Percentiles rank a stretch among this genome's conserved stretches.
phyloP scores from a whole-genome alignment of 1,139 yeast species.

The Candida sanyaensis region DNA sequence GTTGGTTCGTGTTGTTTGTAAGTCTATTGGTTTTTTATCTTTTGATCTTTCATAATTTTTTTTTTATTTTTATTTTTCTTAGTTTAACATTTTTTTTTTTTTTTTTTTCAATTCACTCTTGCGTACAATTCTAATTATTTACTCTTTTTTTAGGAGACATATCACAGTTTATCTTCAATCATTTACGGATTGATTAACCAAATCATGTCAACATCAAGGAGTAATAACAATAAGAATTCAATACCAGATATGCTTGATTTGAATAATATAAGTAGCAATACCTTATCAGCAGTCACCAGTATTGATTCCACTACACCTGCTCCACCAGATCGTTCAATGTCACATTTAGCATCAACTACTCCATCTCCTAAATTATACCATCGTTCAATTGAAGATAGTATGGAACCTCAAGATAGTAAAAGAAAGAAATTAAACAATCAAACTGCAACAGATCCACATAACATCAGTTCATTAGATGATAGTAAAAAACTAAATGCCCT shows the following conservation, averaged over 20 bases:
- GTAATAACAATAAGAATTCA: background rate
- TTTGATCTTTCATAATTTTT: background rate
- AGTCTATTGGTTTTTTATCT: too few species aligned
- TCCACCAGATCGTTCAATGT: background rate
- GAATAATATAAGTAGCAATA: slow-evolving; percentile 2
- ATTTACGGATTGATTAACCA: background rate
- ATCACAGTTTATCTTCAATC: too few species aligned
- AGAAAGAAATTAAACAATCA: slow-evolving; percentile 8
- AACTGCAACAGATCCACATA: background rate
- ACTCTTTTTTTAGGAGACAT: background rate
- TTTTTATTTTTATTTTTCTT: background rate
- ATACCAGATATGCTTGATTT: slow-evolving; percentile 2
- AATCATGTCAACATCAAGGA: background rate
- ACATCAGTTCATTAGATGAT: background rate
- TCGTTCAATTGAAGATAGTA: slow-evolving; percentile 1
- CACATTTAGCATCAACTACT: slow-evolving; percentile 5
- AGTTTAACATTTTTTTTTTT: slow-evolving; percentile 1
- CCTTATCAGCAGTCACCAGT: slow-evolving; percentile 1
- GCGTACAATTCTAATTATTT: background rate
- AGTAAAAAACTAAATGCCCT: background rate
- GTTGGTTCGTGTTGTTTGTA: too few species aligned
- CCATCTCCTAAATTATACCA: slow-evolving; percentile 4
- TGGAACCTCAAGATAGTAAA: slow-evolving; percentile 4
- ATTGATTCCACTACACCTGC: background rate
- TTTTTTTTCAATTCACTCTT: too few species aligned